Evolutionary conservation across 805 yeast species (phyloP).

Genomic region (Deakozyma indianensis): DNA sequence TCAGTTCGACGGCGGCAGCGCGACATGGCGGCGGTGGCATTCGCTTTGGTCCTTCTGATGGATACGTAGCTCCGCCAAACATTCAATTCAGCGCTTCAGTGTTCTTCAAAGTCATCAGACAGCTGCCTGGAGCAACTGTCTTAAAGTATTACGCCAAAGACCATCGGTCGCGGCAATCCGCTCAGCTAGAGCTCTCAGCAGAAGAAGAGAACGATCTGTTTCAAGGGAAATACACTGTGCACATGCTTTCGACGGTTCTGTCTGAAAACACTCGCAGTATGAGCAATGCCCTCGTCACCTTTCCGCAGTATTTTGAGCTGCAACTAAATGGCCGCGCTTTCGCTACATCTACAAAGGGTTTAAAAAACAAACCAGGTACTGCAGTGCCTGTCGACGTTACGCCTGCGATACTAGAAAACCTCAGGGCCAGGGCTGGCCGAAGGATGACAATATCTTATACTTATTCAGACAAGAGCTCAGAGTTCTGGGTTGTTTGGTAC

Average conservation of each 20-base stretch:
- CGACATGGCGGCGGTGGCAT: no score
- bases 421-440: background rate
- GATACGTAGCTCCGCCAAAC: no score
- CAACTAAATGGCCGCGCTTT: conserved; percentile 38
- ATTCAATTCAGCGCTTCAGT: background rate
- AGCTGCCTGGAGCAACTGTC: background rate
- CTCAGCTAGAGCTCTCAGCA: background rate
- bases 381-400: conserved; percentile 75
- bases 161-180: background rate
- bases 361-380: conserved; percentile 65
- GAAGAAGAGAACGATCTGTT: background rate
- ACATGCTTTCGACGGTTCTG: background rate
- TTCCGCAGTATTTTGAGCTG: conserved; percentile 61
- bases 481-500: background rate
- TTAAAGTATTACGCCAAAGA: background rate
- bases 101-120: background rate
- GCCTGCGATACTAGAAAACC: conserved; percentile 21
- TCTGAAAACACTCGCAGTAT: background rate
- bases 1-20: no score
- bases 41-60: no score
- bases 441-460: background rate
- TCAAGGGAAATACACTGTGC: background rate
- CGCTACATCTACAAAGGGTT: conserved; percentile 50
- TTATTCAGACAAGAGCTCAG: background rate
- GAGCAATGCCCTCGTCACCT: conserved; percentile 15